Evolutionary conservation across 2,329 filamentous ascomycete genomes (phyloP).

Genomic region (Ophiocordyceps camponoti-saundersi): DNA sequence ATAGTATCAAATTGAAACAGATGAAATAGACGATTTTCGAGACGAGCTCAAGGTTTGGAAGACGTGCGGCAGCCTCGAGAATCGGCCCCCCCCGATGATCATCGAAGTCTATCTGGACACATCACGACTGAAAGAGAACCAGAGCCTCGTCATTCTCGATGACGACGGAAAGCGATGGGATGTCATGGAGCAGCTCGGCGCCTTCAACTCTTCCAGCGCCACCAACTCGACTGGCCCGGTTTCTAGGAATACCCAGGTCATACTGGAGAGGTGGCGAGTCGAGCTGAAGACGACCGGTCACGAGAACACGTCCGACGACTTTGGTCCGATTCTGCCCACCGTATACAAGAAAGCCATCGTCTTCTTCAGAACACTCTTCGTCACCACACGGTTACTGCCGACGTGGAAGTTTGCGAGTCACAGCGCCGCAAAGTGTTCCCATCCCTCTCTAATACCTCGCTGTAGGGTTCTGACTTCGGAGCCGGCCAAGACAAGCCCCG

Average conservation of each 20-base stretch:
- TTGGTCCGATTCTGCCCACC: conserved; percentile 53
- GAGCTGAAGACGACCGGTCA: conserved; percentile 43
- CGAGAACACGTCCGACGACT: conserved; percentile 38
- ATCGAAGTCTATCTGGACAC: conserved; percentile 85
- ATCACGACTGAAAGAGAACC: conserved; percentile 60
- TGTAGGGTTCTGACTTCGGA: conserved; percentile 61
- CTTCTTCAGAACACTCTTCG: conserved; percentile 77
- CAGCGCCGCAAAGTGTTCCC: conserved; percentile 53
- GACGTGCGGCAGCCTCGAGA: conserved; percentile 57
- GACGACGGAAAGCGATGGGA: conserved; percentile 87
- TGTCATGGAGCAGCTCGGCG: conserved; percentile 65
- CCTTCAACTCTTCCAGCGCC: conserved; percentile 36
- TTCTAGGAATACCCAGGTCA: conserved; percentile 49
- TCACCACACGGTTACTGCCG: conserved; percentile 66
- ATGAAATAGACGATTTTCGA: conserved; percentile 76
- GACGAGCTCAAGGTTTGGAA: conserved; percentile 75
- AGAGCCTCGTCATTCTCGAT: conserved; percentile 76
- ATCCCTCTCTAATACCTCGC: conserved; percentile 51
- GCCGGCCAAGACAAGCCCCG: conserved; percentile 34
- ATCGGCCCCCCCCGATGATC: conserved; percentile 65
- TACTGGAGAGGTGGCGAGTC: conserved; percentile 83
- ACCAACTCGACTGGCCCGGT: conserved; percentile 21
- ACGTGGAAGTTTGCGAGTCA: conserved; percentile 70
- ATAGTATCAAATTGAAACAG: conserved; percentile 88
- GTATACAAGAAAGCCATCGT: conserved; percentile 97